Conservation (phyloP, 192 early-diverging fungal species). For the Funneliformis mosseae region DNA sequence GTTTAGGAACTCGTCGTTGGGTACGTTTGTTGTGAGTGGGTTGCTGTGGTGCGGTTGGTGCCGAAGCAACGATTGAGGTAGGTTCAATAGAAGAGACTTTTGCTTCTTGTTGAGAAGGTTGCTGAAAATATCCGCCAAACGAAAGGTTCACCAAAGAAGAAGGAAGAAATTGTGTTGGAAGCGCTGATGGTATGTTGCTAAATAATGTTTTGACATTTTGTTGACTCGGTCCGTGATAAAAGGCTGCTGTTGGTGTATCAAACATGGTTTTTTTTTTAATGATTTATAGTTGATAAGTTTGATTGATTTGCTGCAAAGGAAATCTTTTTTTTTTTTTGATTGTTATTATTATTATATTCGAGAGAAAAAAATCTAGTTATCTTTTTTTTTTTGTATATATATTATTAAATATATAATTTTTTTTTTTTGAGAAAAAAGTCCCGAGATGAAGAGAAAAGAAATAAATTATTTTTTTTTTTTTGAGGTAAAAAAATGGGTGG, state of each 20-base stretch:
- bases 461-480: no score
- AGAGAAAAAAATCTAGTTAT: no score
- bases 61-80: background rate
- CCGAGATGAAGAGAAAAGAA: no score
- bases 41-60: conserved; percentile 1
- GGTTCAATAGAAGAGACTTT: background rate
- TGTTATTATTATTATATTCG: background rate
- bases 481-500: no score
- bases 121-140: background rate
- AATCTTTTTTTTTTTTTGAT: background rate
- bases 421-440: no score
- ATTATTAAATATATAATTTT: no score
- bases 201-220: conserved; percentile 13
- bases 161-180: conserved; percentile 12
- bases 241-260: conserved; percentile 16
- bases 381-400: no score
- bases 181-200: background rate
- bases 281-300: background rate
- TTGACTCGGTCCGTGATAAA: conserved; percentile 8
- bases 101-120: conserved; percentile 2
- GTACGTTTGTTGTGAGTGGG: conserved; percentile 11
- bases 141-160: background rate
- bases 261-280: conserved; percentile 7
- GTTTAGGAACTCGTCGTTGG: background rate
- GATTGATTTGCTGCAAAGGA: background rate